phyloP scores from a whole-genome alignment of 73 alveolate species.

The Blepharisma japonicum region DNA sequence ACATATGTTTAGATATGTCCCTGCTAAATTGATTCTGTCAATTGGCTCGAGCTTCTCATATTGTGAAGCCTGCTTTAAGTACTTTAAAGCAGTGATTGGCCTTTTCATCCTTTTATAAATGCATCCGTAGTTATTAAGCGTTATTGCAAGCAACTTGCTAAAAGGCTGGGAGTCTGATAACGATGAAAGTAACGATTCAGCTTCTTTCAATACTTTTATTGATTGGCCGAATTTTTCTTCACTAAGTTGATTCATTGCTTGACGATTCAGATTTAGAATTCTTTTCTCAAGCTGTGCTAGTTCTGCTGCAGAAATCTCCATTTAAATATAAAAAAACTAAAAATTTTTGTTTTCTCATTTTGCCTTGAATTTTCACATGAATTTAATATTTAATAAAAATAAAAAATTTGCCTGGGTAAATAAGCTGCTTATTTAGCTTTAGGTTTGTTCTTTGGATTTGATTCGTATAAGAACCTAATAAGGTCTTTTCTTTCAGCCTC shows the following conservation, averaged over 20 bases:
- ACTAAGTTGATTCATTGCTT: conserved; percentile 10
- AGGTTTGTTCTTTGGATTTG: neutral
- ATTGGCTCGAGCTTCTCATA: conserved; percentile 37
- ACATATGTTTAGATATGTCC: conserved; percentile 56
- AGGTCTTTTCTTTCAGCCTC: neutral
- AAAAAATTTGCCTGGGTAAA: no score
- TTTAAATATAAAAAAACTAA: no score
- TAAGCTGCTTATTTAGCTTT: no score
- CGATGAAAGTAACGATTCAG: neutral
- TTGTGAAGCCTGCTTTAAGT: conserved; percentile 34
- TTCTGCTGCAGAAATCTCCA: no score
- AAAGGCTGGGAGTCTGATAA: neutral
- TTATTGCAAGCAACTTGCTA: conserved; percentile 27
- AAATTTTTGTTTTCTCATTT: no score
- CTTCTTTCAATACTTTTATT: conserved; percentile 9
- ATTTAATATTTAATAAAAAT: no score
- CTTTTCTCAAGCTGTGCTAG: neutral
- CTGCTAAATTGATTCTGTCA: conserved; percentile 46
- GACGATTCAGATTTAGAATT: neutral
- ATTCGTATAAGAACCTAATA: conserved; percentile 8
- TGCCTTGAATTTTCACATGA: no score
- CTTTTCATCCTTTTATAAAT: conserved; percentile 51
- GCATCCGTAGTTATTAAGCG: conserved; percentile 59
- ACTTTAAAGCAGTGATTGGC: conserved; percentile 50
- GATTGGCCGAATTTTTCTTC: neutral